phyloP scores from a whole-genome alignment of 1,139 yeast genomes.

The Pichia sp. region DNA sequence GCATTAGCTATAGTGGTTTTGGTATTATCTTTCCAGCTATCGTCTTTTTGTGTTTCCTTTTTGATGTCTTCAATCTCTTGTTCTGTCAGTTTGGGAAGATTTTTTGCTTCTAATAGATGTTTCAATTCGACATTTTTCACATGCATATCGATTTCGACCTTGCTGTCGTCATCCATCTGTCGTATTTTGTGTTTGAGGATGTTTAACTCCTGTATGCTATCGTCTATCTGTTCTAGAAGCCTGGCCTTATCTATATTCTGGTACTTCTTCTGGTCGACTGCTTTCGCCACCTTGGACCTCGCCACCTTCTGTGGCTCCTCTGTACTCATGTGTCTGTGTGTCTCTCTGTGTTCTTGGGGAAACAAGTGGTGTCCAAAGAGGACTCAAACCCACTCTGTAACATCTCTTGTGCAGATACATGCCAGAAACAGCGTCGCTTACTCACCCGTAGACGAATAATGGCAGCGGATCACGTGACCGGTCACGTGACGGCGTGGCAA shows the following conservation, averaged over 20 bases:
- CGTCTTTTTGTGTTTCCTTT: background rate
- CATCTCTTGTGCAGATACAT: too few species aligned
- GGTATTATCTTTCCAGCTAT: slow-evolving; percentile 28
- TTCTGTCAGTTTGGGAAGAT: background rate
- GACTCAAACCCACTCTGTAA: too few species aligned
- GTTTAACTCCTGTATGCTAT: slow-evolving; percentile 40
- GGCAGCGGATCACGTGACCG: too few species aligned
- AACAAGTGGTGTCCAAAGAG: too few species aligned
- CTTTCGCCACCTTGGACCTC: background rate
- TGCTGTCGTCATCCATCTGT: slow-evolving; percentile 18
- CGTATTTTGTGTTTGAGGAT: slow-evolving; percentile 32
- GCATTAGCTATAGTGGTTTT: slow-evolving; percentile 22
- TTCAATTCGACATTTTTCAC: slow-evolving; percentile 14
- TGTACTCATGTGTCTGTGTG: background rate
- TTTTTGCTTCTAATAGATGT: background rate
- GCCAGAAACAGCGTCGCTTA: too few species aligned
- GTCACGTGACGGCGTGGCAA: too few species aligned
- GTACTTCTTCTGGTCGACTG: slow-evolving; percentile 13
- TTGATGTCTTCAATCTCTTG: background rate
- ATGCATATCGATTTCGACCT: slow-evolving; percentile 8
- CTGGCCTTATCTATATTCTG: slow-evolving; percentile 29
- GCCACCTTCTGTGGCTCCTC: background rate
- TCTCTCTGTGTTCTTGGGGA: too few species aligned
- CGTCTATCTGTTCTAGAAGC: slow-evolving; percentile 38
- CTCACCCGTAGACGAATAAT: too few species aligned